Evolutionary conservation across 129 eudicot genomes (phyloP).

Genomic region (Flaveria trinervia): DNA sequence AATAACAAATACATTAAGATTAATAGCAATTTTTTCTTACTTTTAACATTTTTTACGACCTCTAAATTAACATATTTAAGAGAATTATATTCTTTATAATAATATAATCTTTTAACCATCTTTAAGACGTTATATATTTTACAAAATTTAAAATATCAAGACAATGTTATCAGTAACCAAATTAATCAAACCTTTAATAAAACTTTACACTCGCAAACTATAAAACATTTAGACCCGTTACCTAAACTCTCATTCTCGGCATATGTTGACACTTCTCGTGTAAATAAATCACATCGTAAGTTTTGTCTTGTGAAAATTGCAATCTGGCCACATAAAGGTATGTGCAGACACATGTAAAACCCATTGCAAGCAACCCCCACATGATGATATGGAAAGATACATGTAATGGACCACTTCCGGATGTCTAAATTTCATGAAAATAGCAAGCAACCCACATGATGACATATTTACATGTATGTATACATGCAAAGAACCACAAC

Average conservation of each 20-base stretch:
- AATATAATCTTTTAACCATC: too few species aligned
- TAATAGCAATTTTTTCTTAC: too few species aligned
- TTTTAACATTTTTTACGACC: too few species aligned
- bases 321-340: conserved; percentile 1
- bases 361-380: not conserved
- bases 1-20: too few species aligned
- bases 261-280: not conserved
- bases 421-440: not conserved
- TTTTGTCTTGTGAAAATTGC: not conserved
- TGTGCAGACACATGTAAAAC: not conserved
- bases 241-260: not conserved
- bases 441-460: conserved; percentile 19
- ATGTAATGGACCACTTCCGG: conserved; percentile 6
- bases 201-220: too few species aligned
- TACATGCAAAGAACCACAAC: not conserved
- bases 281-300: not conserved
- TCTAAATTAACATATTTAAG: too few species aligned
- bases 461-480: not conserved
- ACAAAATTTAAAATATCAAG: too few species aligned
- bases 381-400: not conserved
- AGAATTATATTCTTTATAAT: too few species aligned
- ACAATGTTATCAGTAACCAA: too few species aligned
- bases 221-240: too few species aligned
- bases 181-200: too few species aligned
- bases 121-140: too few species aligned